phyloP scores from a whole-genome alignment of 257 asterid genomes.

The Catharanthus roseus region DNA sequence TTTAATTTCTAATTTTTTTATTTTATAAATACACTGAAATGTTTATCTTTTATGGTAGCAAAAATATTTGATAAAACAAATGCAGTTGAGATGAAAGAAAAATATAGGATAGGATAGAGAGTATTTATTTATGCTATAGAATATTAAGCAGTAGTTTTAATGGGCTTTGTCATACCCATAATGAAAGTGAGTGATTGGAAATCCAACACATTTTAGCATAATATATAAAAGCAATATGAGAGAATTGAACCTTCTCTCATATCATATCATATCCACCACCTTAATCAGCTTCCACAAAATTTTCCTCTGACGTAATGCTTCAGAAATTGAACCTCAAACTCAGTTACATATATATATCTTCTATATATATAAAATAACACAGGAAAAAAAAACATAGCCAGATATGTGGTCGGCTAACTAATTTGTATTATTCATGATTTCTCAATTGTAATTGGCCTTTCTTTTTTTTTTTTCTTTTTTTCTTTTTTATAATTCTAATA shows the following conservation, averaged over 20 bases:
- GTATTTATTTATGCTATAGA: neutral
- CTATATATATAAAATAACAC: neutral
- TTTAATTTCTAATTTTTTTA: too few relatives aligned
- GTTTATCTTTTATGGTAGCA: neutral
- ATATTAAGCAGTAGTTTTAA: neutral
- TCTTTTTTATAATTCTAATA: too few relatives aligned
- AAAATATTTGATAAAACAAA: neutral
- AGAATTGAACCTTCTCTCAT: neutral
- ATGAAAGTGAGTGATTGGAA: conserved; percentile 1
- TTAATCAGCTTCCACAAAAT: conserved; percentile 1
- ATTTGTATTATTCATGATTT: neutral
- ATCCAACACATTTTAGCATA: conserved; percentile 10
- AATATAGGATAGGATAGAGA: too few relatives aligned
- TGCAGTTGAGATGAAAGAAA: neutral
- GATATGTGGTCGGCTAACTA: conserved; percentile 1
- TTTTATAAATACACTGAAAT: neutral
- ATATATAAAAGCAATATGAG: neutral
- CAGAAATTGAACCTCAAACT: neutral
- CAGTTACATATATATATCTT: too few relatives aligned
- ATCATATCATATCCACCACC: too few relatives aligned
- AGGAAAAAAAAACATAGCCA: neutral
- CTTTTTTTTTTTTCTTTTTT: neutral
- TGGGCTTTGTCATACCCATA: conserved; percentile 14
- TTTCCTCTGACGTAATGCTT: neutral
- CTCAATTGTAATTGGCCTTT: neutral